Conservation (phyloP, 805 yeast species). For the Kurtzmaniella cleridarum region DNA sequence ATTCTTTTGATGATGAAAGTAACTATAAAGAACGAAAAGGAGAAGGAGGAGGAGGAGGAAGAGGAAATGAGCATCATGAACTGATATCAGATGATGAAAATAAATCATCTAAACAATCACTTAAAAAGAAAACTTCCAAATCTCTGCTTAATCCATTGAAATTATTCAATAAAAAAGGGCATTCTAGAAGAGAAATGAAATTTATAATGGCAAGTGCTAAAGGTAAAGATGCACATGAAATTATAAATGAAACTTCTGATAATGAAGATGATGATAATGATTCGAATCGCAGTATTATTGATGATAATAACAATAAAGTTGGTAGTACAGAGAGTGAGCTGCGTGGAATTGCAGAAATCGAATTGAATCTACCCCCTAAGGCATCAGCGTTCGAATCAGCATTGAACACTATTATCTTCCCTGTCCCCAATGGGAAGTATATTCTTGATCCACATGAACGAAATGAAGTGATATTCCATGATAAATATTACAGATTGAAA, state of each 20-base stretch:
- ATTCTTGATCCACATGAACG: slow-evolving; percentile 30
- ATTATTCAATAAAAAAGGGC: not conserved
- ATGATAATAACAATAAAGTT: slow-evolving; percentile 8
- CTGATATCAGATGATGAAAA: too few relatives aligned
- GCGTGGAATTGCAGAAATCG: slow-evolving; percentile 5
- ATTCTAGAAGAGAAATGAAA: slow-evolving; percentile 11
- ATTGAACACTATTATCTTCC: slow-evolving; percentile 32
- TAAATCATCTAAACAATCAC: not conserved
- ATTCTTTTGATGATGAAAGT: not conserved
- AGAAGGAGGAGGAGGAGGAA: not conserved
- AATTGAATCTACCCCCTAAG: slow-evolving; percentile 39
- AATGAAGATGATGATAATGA: slow-evolving; percentile 6
- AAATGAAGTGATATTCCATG: slow-evolving; percentile 37
- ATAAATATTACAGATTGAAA: slow-evolving; percentile 31
- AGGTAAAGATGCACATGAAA: slow-evolving; percentile 13
- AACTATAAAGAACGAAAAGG: too few relatives aligned
- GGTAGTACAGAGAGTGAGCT: slow-evolving; percentile 1
- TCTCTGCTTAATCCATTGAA: not conserved
- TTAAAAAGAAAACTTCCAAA: not conserved
- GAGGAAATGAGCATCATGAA: not conserved
- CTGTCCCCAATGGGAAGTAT: slow-evolving; percentile 30
- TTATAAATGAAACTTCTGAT: slow-evolving; percentile 6
- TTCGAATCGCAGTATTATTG: slow-evolving; percentile 8
- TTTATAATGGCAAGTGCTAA: slow-evolving; percentile 18
- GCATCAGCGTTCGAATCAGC: slow-evolving; percentile 41